Evolutionary conservation across 805 yeast species (phyloP).

Genomic region (Metschnikowia similis): DNA sequence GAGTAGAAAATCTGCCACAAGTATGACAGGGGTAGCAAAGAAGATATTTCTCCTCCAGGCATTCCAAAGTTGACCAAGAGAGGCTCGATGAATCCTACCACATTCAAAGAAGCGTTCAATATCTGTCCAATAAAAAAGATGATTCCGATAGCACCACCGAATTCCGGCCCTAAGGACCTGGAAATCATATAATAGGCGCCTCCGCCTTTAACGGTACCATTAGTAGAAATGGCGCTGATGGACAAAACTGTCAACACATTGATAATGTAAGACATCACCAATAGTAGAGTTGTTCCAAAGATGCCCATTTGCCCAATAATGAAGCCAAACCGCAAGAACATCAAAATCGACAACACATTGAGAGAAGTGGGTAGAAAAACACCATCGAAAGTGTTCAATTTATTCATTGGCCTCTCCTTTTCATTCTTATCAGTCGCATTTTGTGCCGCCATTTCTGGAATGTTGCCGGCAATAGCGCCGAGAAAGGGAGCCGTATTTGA

Average conservation of each 20-base stretch:
- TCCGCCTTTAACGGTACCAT: conserved; percentile 96
- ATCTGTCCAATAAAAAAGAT: conserved; percentile 95
- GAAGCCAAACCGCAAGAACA: conserved; percentile 94
- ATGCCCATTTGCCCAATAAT: conserved; percentile 93
- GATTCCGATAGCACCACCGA: conserved; percentile 96
- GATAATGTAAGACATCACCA: conserved; percentile 71
- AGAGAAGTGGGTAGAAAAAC: conserved; percentile 92
- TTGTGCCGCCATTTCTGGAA: neutral
- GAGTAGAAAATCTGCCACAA: conserved; percentile 71
- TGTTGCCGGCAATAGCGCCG: neutral
- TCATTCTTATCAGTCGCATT: neutral
- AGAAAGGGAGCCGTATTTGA: conserved; percentile 1
- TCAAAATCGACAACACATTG: conserved; percentile 87
- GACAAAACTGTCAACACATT: conserved; percentile 83
- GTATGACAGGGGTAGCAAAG: conserved; percentile 64
- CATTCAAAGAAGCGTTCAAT: conserved; percentile 85
- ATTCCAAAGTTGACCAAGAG: conserved; percentile 72
- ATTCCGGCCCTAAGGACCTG: conserved; percentile 92
- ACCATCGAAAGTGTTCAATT: conserved; percentile 80
- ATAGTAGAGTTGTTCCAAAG: conserved; percentile 63
- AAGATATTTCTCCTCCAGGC: conserved; percentile 49
- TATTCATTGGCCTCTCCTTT: conserved; percentile 20
- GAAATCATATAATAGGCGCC: conserved; percentile 98
- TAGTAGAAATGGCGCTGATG: conserved; percentile 93
- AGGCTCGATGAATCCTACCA: conserved; percentile 94